Percentiles rank a stretch among this genome's conserved stretches.
Conservation (phyloP, 2,329 filamentous ascomycete species). For the Cladosporium oxysporum region DNA sequence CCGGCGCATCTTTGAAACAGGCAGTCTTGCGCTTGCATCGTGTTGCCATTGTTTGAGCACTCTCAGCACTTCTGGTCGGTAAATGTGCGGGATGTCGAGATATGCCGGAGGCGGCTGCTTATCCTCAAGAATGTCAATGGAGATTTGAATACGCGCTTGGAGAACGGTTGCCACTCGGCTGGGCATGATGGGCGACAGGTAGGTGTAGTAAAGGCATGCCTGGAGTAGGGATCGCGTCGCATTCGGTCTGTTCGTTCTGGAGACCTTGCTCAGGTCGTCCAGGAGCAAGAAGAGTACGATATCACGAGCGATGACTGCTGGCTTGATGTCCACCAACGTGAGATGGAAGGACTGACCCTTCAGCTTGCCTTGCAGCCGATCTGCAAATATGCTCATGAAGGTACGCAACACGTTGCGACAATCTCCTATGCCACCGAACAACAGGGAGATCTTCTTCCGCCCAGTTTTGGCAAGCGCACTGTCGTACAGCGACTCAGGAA, state of each 20-base stretch:
- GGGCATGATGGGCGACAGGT: constrained; percentile 1
- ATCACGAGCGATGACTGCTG: not conserved
- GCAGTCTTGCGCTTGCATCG: constrained; percentile 1
- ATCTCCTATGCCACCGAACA: constrained; percentile 20
- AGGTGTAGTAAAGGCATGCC: constrained; percentile 1
- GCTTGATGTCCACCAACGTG: constrained; percentile 6
- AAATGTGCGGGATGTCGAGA: not conserved
- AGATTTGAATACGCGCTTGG: not conserved
- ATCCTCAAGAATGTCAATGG: not conserved
- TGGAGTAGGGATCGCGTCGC: not conserved
- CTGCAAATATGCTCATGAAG: not conserved
- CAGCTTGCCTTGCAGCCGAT: not conserved
- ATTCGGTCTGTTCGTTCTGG: not conserved
- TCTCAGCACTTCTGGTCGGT: not conserved
- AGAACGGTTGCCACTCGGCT: not conserved
- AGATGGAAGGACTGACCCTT: not conserved
- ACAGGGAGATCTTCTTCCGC: constrained; percentile 13
- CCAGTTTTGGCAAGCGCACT: not conserved
- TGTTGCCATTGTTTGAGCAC: constrained; percentile 8
- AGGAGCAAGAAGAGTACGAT: not conserved
- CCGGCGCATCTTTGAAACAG: not conserved
- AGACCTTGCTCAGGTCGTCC: not conserved
- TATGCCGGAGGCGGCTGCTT: not conserved
- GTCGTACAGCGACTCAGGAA: constrained; percentile 21
- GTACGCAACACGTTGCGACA: constrained; percentile 10